Evolutionary conservation across 2,329 filamentous ascomycete genomes (phyloP), one percentile per base, ranked within the genome.

Genomic region (Colletotrichum costaricense): DNA sequence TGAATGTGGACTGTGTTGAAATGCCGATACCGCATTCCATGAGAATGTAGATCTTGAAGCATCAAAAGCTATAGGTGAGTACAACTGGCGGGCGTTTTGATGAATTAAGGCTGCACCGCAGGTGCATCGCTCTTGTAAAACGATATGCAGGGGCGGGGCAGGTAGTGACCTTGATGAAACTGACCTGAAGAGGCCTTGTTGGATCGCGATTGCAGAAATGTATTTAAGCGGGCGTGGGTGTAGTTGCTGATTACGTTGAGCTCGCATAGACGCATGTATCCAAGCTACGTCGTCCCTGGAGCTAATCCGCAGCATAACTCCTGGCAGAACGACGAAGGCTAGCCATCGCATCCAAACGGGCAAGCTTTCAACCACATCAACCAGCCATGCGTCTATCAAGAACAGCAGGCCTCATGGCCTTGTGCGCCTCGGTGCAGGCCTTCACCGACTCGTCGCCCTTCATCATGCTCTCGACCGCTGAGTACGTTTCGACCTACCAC

Each of bases 381-480:
- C 42, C 71, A 65, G 49, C 77, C 75, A 92, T 92, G 90, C 89
- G 87, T 86, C 79, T 88, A 79, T 88, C 87, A 68, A 81, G 84
- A 80, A 79, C 88, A 79, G 82, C 86, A 73, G 82, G 87, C 77
- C 80, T 89, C 63, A 83, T 90, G 79, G 88, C 88, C 76, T 83
- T 90, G 78, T 87, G 89, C 76, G 87, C 89, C 73, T 87, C 88
- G 28, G 91, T 88, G 57, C 86, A 91, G 74, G 95, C 94, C 30
- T 97, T 98, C 82, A 91, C 90, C 75, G 93, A 98, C 83, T 95
- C 95, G 2, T 95, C 94, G 67, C 96, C 97, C 22, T 97, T 98
- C 83, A 89, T 98, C 81, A 86, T 98, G 76, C 93, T 97, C 82
- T 98, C 96, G 38, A 96, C 93, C 58, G 89, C 93, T 75, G 87